Base-by-base conservation (phyloP, 2,329 filamentous ascomycete species). In the Alternaria atra region DNA sequence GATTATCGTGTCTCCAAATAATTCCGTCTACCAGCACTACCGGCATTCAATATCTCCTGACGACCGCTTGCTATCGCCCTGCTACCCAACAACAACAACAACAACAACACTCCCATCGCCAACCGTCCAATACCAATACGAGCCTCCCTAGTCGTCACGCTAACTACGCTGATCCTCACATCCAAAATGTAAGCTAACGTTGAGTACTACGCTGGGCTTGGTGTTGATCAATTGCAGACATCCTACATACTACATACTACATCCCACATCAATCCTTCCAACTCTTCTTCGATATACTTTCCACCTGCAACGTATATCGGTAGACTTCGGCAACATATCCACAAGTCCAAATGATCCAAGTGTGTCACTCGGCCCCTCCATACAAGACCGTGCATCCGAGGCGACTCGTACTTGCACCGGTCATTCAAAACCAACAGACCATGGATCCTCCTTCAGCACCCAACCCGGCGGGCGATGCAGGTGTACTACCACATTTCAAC, bases 381-480 rank as follows among this genome's bases (percentile, higher is more conserved):
- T 64, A 71, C 52, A 66, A 67, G 52, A 68, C 71, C 62, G 69
- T 73, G 64, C 73, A 73, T 58, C 70, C 72, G 58, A 69, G 72
- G 67, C 67, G 68, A 52, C 66, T 68, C 57, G 61, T 67, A 51
- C 68, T 68, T 73, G 71, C 64, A 67, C 64, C 71, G 43, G 61
- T 67, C 63, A 64, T 66, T 34, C 56, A 56, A 55, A 60, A 55
- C 25, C 60, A 60, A 60, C 70, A 51, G 55, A 64, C 57, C 53
- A 73, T 70, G 68, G 68, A 73, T 63, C 77, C 76, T 32, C 78
- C 78, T 15, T 75, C 77, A 27, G 77, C 77, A 44, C 78, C 78
- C 50, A 80, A 80, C 56, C 78, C 78, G 47, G 78, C 78, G 15
- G 74, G 75, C 47, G 78, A 80, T 64, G 72, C 74, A n/a, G 78